Percentiles rank a stretch among this genome's conserved stretches.
phyloP scores from a whole-genome alignment of 2,329 filamentous ascomycete species.

The Stachybotrys chlorohalonatus region DNA sequence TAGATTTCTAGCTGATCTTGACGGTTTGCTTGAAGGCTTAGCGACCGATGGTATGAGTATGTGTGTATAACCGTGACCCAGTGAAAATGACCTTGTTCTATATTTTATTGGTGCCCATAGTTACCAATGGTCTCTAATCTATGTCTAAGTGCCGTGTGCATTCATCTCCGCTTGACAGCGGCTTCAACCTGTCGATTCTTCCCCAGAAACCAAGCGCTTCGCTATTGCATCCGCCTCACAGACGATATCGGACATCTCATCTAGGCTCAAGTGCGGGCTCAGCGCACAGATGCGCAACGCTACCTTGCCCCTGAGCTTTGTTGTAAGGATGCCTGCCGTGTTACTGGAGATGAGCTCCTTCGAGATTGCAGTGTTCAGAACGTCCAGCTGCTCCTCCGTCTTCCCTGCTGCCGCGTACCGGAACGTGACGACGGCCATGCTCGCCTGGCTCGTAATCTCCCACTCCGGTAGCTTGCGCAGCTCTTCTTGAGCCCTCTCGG shows the following conservation, averaged over 20 bases:
- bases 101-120: too few species aligned
- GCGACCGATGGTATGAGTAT: too few species aligned
- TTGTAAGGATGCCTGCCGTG: conserved; percentile 6
- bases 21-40: background rate
- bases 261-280: background rate
- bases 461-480: conserved; percentile 8
- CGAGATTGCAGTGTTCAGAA: conserved; percentile 4
- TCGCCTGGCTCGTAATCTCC: conserved; percentile 13
- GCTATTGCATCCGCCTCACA: background rate
- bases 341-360: conserved; percentile 3
- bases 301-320: conserved; percentile 4
- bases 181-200: background rate
- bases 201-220: background rate
- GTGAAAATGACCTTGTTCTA: too few species aligned
- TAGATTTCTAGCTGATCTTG: background rate
- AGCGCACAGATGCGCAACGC: conserved; percentile 7
- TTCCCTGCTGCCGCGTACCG: conserved; percentile 4
- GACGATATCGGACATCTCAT: background rate
- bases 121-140: too few species aligned
- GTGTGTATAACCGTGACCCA: too few species aligned
- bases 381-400: conserved; percentile 1
- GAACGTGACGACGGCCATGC: conserved; percentile 11
- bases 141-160: too few species aligned
- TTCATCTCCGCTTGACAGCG: too few species aligned
- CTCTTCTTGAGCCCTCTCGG: conserved; percentile 10